Evolutionary conservation across 305 asterid genomes (phyloP).

Genomic region (Solanum aculeatissimum): DNA sequence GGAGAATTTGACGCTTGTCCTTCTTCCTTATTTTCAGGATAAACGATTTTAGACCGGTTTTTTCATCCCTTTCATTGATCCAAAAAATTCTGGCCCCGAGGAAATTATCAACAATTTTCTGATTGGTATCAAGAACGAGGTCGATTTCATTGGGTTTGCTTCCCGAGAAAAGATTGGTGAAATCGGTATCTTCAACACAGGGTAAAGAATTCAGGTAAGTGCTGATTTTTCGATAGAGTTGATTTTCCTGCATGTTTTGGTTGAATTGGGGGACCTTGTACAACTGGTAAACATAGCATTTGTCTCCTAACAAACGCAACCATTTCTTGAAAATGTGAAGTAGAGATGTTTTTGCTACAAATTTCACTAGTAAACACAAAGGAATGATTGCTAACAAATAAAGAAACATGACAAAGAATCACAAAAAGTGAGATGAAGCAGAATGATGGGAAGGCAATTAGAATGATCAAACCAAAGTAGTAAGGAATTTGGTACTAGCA

Average conservation of each 20-base stretch:
- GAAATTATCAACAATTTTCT: conserved; percentile 39
- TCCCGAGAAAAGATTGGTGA: conserved; percentile 65
- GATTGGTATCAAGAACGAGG: conserved; percentile 42
- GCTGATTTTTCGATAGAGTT: conserved; percentile 40
- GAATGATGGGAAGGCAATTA: neutral
- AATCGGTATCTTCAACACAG: conserved; percentile 59
- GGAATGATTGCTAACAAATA: conserved; percentile 18
- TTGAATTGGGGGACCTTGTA: conserved; percentile 84
- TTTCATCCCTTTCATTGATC: conserved; percentile 31
- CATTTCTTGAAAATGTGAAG: conserved; percentile 24
- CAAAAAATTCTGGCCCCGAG: conserved; percentile 63
- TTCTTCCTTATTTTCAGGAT: conserved; percentile 45
- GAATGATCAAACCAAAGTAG: neutral
- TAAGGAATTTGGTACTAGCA: neutral
- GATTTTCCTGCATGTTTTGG: conserved; percentile 77
- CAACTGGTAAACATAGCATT: conserved; percentile 52
- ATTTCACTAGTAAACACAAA: conserved; percentile 16
- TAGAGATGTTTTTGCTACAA: conserved; percentile 40
- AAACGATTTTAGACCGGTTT: conserved; percentile 19
- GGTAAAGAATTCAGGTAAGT: conserved; percentile 70
- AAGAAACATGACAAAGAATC: conserved; percentile 21
- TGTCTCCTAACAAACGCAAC: conserved; percentile 36
- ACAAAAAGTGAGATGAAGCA: neutral
- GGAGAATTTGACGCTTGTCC: conserved; percentile 60
- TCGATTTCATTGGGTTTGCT: conserved; percentile 51